Conservation (phyloP, 2,329 filamentous ascomycete genomes). For the Alternaria infectoria region DNA sequence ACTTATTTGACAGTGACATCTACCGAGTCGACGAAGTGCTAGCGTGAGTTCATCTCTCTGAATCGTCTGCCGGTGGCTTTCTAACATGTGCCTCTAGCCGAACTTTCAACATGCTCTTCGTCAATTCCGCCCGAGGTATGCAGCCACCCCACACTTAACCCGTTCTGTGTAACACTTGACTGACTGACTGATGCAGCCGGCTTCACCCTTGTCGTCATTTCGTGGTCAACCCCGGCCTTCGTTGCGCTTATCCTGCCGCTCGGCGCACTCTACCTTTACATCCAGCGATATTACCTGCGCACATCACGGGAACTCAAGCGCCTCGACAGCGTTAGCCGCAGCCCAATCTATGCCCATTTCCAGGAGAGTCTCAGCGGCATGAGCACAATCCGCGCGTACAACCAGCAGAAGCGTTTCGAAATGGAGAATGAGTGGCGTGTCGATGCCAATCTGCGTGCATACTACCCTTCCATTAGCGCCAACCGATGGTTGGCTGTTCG, state of each 20-base stretch:
- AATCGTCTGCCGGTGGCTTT: background rate
- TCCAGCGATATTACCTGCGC: slow-evolving; percentile 95
- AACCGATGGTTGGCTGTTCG: slow-evolving; percentile 90
- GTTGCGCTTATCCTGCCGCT: slow-evolving; percentile 81
- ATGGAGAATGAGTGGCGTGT: slow-evolving; percentile 97
- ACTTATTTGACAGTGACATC: slow-evolving; percentile 63
- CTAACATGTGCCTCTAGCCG: slow-evolving; percentile 57
- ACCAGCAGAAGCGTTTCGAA: slow-evolving; percentile 84
- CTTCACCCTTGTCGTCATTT: slow-evolving; percentile 89
- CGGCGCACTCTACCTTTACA: slow-evolving; percentile 81
- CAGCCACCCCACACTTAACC: slow-evolving; percentile 15
- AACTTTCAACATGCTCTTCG: slow-evolving; percentile 89
- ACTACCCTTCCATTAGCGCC: slow-evolving; percentile 93
- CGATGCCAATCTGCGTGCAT: slow-evolving; percentile 91
- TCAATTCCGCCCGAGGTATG: slow-evolving; percentile 57
- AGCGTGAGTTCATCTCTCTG: slow-evolving; percentile 58
- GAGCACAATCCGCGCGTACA: slow-evolving; percentile 93
- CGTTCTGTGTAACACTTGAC: slow-evolving; percentile 23
- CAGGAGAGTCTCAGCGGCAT: slow-evolving; percentile 95
- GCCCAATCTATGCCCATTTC: slow-evolving; percentile 97
- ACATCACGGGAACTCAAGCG: slow-evolving; percentile 97
- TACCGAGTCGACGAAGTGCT: slow-evolving; percentile 90
- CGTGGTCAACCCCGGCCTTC: slow-evolving; percentile 80
- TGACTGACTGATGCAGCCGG: slow-evolving; percentile 51
- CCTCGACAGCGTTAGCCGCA: slow-evolving; percentile 91